Conservation (phyloP, 768 basidiomycete species). For the Krasilnikovozyma curviuscula region DNA sequence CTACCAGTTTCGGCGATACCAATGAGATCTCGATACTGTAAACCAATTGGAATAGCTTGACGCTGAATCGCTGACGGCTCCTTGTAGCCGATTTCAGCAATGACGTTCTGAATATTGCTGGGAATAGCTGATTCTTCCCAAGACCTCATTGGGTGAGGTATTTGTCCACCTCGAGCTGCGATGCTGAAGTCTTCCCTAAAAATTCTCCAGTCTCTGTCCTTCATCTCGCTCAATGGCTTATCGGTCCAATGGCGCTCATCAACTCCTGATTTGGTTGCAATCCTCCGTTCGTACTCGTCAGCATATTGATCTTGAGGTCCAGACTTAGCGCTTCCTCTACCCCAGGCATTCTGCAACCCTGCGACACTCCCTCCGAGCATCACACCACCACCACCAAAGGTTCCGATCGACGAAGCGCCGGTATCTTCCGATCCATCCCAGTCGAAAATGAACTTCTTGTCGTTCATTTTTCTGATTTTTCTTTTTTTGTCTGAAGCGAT, state of each 20-base stretch:
- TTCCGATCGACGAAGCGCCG: conserved; percentile 30
- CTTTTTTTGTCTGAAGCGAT: conserved; percentile 63
- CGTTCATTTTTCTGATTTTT: conserved; percentile 51
- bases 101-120: conserved; percentile 51
- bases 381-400: conserved; percentile 11
- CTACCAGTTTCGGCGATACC: conserved; percentile 94
- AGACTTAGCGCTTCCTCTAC: conserved; percentile 14
- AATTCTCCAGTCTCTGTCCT: conserved; percentile 96
- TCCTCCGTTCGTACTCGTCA: conserved; percentile 63
- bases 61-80: conserved; percentile 94
- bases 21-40: conserved; percentile 90
- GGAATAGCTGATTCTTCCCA: conserved; percentile 84
- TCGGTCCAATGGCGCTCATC: conserved; percentile 98
- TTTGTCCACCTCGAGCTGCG: conserved; percentile 73
- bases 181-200: conserved; percentile 98
- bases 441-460: conserved; percentile 96
- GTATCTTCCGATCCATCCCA: conserved; percentile 98
- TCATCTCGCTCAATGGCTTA: conserved; percentile 79
- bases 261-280: conserved; percentile 56
- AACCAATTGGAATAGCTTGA: conserved; percentile 95
- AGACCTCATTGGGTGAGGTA: conserved; percentile 78
- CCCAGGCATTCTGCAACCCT: conserved; percentile 22
- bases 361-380: conserved; percentile 25
- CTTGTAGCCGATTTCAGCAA: conserved; percentile 84
- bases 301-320: no score